Percentiles rank a stretch among this genome's conserved stretches.
phyloP scores from a whole-genome alignment of 148 eudicot species.

The Chenopodium formosanum region DNA sequence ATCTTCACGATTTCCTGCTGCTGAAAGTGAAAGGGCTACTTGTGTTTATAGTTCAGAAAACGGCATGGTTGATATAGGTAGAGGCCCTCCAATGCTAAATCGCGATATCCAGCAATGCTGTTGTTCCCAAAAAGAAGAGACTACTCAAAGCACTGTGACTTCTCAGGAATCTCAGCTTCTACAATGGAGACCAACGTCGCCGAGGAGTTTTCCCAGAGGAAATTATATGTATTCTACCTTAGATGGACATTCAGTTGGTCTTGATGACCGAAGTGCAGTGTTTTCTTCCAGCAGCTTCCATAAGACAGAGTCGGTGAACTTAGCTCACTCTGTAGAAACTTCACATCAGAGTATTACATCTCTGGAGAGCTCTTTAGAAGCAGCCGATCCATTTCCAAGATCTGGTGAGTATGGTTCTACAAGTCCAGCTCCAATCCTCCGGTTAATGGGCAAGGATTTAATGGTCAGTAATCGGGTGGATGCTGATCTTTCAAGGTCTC shows the following conservation, averaged over 20 bases:
- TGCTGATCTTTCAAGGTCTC: constrained; percentile 24
- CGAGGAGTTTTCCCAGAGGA: constrained; percentile 25
- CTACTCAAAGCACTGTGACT: constrained; percentile 34
- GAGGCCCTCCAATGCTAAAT: constrained; percentile 26
- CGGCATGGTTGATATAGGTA: constrained; percentile 18
- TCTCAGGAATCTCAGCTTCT: constrained; percentile 46
- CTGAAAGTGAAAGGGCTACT: constrained; percentile 26
- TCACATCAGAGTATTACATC: constrained; percentile 19
- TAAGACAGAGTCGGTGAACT: constrained; percentile 28
- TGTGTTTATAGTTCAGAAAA: constrained; percentile 23
- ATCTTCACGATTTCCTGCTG: constrained; percentile 19
- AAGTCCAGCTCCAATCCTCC: constrained; percentile 56
- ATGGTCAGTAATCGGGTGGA: constrained; percentile 67
- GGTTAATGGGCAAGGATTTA: constrained; percentile 90
- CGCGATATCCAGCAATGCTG: constrained; percentile 39
- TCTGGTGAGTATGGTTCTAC: constrained; percentile 43
- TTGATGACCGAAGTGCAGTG: constrained; percentile 15
- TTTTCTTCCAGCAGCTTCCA: constrained; percentile 20
- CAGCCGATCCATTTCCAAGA: constrained; percentile 25
- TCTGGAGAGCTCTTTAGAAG: constrained; percentile 20
- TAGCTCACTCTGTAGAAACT: constrained; percentile 13
- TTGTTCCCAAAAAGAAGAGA: constrained; percentile 51
- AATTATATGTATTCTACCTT: constrained; percentile 21
- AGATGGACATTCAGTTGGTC: constrained; percentile 17
- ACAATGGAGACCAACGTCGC: constrained; percentile 32